phyloP scores from a whole-genome alignment of 163 green algal species.

The Chlorella variabilis region DNA sequence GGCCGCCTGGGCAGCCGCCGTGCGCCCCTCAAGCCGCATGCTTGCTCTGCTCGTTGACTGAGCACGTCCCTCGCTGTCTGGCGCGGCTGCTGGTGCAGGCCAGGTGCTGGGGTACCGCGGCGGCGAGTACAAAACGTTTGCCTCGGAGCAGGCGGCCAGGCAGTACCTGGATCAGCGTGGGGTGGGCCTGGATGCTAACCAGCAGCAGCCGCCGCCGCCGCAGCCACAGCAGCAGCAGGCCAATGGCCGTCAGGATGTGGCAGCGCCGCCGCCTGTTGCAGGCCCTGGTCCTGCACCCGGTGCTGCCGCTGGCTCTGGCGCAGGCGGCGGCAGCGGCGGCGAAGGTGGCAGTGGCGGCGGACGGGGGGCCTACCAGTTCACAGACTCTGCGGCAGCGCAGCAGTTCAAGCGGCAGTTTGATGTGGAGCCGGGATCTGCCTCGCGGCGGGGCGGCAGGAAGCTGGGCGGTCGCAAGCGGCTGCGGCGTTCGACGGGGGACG shows the following conservation, averaged over 20 bases:
- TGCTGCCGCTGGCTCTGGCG: neutral
- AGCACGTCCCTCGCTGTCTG: too few relatives aligned
- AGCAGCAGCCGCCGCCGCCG: neutral
- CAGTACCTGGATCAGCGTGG: constrained; percentile 17
- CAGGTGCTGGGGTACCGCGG: constrained; percentile 11
- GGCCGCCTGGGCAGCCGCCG: too few relatives aligned
- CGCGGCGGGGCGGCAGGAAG: neutral
- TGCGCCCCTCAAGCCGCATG: too few relatives aligned
- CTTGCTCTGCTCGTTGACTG: too few relatives aligned
- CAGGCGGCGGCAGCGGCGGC: neutral
- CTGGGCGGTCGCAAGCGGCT: neutral
- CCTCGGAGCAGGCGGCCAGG: neutral
- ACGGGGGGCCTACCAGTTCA: neutral
- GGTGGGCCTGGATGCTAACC: neutral
- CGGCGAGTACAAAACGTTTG: constrained; percentile 20
- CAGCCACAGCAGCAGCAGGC: neutral
- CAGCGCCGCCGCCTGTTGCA: neutral
- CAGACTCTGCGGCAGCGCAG: neutral
- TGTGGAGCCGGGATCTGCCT: neutral
- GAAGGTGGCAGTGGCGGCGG: neutral
- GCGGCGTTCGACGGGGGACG: neutral
- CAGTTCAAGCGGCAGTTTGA: constrained; percentile 2
- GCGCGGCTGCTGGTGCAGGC: too few relatives aligned
- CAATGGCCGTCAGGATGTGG: neutral
- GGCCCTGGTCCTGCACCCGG: neutral